Evolutionary conservation across 148 eudicot genomes (phyloP).

Genomic region (Vaccinium myrtillus): DNA sequence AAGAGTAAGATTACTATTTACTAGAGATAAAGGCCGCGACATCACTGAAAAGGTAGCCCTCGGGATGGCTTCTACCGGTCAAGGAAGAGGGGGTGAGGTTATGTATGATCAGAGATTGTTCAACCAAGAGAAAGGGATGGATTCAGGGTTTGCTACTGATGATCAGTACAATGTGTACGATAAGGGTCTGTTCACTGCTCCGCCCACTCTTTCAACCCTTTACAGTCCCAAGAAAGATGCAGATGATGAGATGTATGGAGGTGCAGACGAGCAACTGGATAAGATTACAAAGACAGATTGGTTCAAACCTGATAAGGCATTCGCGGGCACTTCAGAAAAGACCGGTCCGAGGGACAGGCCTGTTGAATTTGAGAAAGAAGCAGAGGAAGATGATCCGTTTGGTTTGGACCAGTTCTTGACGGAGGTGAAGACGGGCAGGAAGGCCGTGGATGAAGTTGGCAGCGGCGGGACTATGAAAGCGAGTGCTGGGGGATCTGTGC

Average conservation of each 20-base stretch:
- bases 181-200: slow-evolving; percentile 77
- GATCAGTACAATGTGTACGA: slow-evolving; percentile 80
- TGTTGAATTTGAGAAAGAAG: slow-evolving; percentile 74
- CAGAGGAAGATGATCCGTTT: slow-evolving; percentile 79
- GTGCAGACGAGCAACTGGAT: slow-evolving; percentile 74
- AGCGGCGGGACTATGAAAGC: slow-evolving; percentile 76
- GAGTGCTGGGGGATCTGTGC: slow-evolving; percentile 59
- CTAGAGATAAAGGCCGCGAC: slow-evolving; percentile 82
- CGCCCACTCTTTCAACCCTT: slow-evolving; percentile 66
- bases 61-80: slow-evolving; percentile 76
- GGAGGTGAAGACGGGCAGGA: slow-evolving; percentile 72
- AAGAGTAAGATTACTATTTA: slow-evolving; percentile 79
- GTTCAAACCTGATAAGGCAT: slow-evolving; percentile 73
- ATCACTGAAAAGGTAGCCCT: slow-evolving; percentile 85
- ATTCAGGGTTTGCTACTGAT: slow-evolving; percentile 80
- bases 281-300: slow-evolving; percentile 71
- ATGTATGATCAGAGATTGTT: slow-evolving; percentile 82
- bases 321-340: slow-evolving; percentile 65
- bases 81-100: slow-evolving; percentile 66
- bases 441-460: slow-evolving; percentile 67
- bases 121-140: slow-evolving; percentile 92
- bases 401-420: slow-evolving; percentile 79
- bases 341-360: slow-evolving; percentile 67
- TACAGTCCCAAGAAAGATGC: slow-evolving; percentile 76
- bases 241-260: slow-evolving; percentile 72